Evolutionary conservation across 2,329 filamentous ascomycete genomes (phyloP).

Genomic region (Diaporthe sp.): DNA sequence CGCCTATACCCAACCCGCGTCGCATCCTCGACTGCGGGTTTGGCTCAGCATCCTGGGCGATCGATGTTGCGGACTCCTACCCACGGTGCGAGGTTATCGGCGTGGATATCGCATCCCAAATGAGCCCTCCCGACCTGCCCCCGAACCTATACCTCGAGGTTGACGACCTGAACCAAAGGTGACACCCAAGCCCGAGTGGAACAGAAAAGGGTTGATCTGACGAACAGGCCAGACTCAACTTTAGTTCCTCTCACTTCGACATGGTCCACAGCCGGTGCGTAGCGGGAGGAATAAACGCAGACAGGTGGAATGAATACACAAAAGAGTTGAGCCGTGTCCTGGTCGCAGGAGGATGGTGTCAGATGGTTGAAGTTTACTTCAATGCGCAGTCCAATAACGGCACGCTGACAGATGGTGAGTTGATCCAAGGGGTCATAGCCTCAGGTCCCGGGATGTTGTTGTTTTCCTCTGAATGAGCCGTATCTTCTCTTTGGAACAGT

Average conservation of each 20-base stretch:
- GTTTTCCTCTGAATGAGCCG: neutral
- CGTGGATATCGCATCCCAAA: slow-evolving; percentile 79
- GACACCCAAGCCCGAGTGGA: slow-evolving; percentile 40
- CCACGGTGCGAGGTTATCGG: slow-evolving; percentile 77
- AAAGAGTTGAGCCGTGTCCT: slow-evolving; percentile 80
- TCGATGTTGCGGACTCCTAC: slow-evolving; percentile 75
- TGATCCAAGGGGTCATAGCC: slow-evolving; percentile 76
- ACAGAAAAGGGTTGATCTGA: slow-evolving; percentile 37
- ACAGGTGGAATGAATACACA: slow-evolving; percentile 82
- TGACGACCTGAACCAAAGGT: slow-evolving; percentile 78
- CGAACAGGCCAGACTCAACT: slow-evolving; percentile 73
- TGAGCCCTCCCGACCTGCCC: slow-evolving; percentile 74
- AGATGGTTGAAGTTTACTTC: slow-evolving; percentile 90
- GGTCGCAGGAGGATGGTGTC: slow-evolving; percentile 84
- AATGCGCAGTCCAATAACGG: slow-evolving; percentile 90
- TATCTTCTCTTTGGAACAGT: neutral
- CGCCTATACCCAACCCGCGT: slow-evolving; percentile 69
- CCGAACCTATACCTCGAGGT: slow-evolving; percentile 79
- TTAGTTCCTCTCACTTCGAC: slow-evolving; percentile 76
- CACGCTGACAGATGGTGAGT: slow-evolving; percentile 76
- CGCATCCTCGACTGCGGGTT: slow-evolving; percentile 80
- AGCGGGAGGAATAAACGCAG: slow-evolving; percentile 77
- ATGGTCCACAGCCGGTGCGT: slow-evolving; percentile 84
- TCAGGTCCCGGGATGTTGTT: too few species aligned
- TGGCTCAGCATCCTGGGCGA: slow-evolving; percentile 79